These are phyloP conservation scores for Paracamarosporium sp. DNA, from an alignment of 2,329 filamentous ascomycete species.

Conservation along the genomic window DNA sequence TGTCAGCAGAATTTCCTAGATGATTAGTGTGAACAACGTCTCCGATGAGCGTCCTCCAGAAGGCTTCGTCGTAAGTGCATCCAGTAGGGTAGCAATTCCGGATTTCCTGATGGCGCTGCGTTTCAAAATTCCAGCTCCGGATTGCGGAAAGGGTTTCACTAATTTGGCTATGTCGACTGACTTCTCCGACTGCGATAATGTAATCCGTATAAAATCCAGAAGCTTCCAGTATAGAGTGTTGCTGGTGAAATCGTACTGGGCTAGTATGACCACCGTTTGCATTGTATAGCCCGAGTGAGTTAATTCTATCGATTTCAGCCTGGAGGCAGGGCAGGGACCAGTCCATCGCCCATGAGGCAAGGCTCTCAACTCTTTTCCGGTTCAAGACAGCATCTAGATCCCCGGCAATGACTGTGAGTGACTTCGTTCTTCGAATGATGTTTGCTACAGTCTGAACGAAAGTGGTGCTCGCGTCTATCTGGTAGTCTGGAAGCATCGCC, in stretches of 20 bases:
- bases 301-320: slow-evolving; percentile 21
- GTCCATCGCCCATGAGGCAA: slow-evolving; percentile 29
- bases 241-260: slow-evolving; percentile 7
- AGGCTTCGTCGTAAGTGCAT: slow-evolving; percentile 19
- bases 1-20: not conserved
- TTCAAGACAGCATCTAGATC: slow-evolving; percentile 21
- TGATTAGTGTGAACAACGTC: slow-evolving; percentile 12
- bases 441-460: slow-evolving; percentile 14
- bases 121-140: slow-evolving; percentile 19
- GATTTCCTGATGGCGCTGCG: not conserved
- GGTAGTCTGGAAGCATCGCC: slow-evolving; percentile 20
- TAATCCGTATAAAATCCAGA: slow-evolving; percentile 16
- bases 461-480: slow-evolving; percentile 1
- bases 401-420: slow-evolving; percentile 20
- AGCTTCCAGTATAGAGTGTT: slow-evolving; percentile 15
- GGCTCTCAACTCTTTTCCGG: slow-evolving; percentile 18
- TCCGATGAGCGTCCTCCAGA: slow-evolving; percentile 23
- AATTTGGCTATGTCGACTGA: slow-evolving; percentile 27
- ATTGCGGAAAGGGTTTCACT: slow-evolving; percentile 23
- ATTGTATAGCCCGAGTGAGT: slow-evolving; percentile 20
- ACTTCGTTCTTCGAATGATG: slow-evolving; percentile 15
- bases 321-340: slow-evolving; percentile 26
- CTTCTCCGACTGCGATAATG: slow-evolving; percentile 15
- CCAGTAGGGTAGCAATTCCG: slow-evolving; percentile 15
- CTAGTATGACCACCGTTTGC: slow-evolving; percentile 12